Conservation (phyloP, 1,284 basidiomycete species). For the Pascua guehoae region DNA sequence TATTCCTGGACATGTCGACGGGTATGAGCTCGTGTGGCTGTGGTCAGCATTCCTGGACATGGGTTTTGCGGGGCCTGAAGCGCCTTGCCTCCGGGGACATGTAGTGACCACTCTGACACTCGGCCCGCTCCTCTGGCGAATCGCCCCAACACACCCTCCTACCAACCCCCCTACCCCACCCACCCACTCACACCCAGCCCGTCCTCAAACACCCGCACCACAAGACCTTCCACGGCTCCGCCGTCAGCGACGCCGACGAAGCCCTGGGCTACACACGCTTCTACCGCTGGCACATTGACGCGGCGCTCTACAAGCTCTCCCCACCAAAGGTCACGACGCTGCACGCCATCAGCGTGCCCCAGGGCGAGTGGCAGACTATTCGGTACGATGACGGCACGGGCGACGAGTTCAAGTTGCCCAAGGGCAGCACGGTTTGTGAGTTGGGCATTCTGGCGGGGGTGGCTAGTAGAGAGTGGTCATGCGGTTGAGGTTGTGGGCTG, state of each 20-base stretch:
- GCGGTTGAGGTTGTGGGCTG: no score
- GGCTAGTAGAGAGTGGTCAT: no score
- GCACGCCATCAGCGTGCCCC: slow-evolving; percentile 72
- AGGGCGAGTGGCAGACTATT: slow-evolving; percentile 63
- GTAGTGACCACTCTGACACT: no score
- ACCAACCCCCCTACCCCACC: no score
- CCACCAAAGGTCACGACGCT: slow-evolving; percentile 88
- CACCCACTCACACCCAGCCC: slow-evolving; percentile 25
- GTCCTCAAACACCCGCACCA: slow-evolving; percentile 73
- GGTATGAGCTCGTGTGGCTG: no score
- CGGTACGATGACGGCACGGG: slow-evolving; percentile 86
- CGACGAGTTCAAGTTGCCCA: slow-evolving; percentile 73
- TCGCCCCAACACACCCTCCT: no score
- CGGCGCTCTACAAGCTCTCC: slow-evolving; percentile 78
- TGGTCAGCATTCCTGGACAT: no score
- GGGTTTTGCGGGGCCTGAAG: no score
- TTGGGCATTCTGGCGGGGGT: slow-evolving; percentile 20
- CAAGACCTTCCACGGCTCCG: slow-evolving; percentile 81
- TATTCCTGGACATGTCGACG: no score
- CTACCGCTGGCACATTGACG: slow-evolving; percentile 93
- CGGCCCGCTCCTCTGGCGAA: no score
- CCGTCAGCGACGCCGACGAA: slow-evolving; percentile 72
- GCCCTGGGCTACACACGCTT: slow-evolving; percentile 72
- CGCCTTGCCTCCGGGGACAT: no score
- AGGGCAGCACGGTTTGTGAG: slow-evolving; percentile 81